Evolutionary conservation across 345 rosid species (phyloP).

Genomic region (Populus tremula): DNA sequence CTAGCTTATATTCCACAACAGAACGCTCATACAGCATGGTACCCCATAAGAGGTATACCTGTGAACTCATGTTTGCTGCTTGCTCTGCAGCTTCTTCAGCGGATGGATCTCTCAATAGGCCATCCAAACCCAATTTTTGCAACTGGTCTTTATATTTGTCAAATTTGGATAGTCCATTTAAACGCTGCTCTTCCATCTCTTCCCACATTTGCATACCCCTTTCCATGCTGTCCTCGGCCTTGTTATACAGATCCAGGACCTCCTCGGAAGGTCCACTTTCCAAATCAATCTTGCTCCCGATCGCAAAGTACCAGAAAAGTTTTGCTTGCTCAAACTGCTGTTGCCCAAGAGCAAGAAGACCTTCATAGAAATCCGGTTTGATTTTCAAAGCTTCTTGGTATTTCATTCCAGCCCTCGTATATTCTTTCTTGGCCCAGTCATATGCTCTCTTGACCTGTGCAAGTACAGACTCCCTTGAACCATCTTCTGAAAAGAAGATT

Average conservation of each 20-base stretch:
- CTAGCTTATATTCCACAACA: slow-evolving; percentile 82
- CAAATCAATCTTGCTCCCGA: slow-evolving; percentile 59
- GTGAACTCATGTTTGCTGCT: slow-evolving; percentile 81
- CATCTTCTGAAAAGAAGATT: slow-evolving; percentile 61
- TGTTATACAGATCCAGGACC: slow-evolving; percentile 82
- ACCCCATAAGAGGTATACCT: slow-evolving; percentile 93
- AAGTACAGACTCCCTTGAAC: slow-evolving; percentile 55
- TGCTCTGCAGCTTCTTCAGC: slow-evolving; percentile 79
- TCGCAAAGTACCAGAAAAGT: slow-evolving; percentile 87
- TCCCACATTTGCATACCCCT: slow-evolving; percentile 98
- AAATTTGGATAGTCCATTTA: slow-evolving; percentile 77
- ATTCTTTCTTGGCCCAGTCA: slow-evolving; percentile 76
- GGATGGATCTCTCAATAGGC: slow-evolving; percentile 52
- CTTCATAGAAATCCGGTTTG: slow-evolving; percentile 91
- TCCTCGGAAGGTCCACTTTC: slow-evolving; percentile 68
- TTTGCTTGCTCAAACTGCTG: slow-evolving; percentile 96
- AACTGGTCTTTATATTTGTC: slow-evolving; percentile 62
- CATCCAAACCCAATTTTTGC: slow-evolving; percentile 67
- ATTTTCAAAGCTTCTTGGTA: slow-evolving; percentile 75
- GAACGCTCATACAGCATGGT: slow-evolving; percentile 93
- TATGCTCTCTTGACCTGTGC: slow-evolving; percentile 53
- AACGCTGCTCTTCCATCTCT: slow-evolving; percentile 83
- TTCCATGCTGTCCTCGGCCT: slow-evolving; percentile 98
- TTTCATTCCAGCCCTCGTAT: slow-evolving; percentile 64
- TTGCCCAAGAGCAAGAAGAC: slow-evolving; percentile 89